Base-by-base conservation (phyloP, 257 asterid genomes). In the Scutellaria baicalensis region DNA sequence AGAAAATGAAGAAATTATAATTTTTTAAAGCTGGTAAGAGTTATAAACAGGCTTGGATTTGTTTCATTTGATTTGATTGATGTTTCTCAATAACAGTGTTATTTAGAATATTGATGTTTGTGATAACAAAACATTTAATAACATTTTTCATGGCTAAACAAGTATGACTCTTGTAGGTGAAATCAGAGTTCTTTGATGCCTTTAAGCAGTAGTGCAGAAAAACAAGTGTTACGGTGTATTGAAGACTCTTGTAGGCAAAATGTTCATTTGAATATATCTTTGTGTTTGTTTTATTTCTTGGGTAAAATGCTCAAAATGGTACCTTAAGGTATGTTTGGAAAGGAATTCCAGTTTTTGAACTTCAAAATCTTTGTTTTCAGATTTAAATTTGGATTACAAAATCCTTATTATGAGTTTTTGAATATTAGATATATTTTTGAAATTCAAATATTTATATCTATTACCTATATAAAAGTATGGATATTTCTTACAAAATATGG, bases 181-280 rank as follows among this genome's bases (percentile, higher is more conserved):
- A 94, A 70, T 81, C 98, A 23, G 97, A 94, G 81, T 94, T 88
- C 71, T 80, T 94, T 69, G 96, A 91, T 75, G 99, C 98, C 35
- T 84, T 94, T n/a, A n/a, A n/a, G n/a, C 61, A 85, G 89, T 84
- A 94, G 93, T 69, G 97, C 98, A 81, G 99, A 94, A 71, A 94
- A 89, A 85, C 90, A 86, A 82, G 97, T 43, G 50, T 71, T 73
- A 56, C 45, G 52, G 31, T 49, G 55, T 13, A 58, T 38, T 68
- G 59, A 72, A 55, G 56, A 59, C 33, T 27, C 33, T 27, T 27
- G 33, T 27, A 27, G 33, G 2, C 2, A 27, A 27, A 27, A 27
- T 27, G 4, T 27, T 27, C 33, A 27, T 27, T 27, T 27, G 33
- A 27, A 27, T 27, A 27, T 2, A 27, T 27, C 33, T 40, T 40